Evolutionary conservation across 1,284 basidiomycete genomes (phyloP), one percentile per base, ranked within the genome.

Genomic region (Tremellales sp.): DNA sequence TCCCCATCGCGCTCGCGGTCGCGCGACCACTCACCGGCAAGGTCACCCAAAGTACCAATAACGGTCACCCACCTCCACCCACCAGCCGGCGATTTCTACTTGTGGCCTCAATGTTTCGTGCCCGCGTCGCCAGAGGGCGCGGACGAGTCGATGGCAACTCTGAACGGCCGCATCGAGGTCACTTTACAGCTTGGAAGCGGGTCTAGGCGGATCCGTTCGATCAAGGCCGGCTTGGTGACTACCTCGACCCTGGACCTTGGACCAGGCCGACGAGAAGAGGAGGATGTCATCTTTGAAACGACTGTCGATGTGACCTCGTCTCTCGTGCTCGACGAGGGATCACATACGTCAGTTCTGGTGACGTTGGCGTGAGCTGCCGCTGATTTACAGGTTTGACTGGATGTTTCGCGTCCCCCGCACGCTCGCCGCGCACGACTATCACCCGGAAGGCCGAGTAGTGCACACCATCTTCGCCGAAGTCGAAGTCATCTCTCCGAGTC

Each of bases 231-330:
- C 2, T 43, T 68, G 2, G 43, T 54, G 24, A 57, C 55, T 12
- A 44, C 53, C 17, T 48, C 46, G 10, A 48, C 48, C 4, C 49
- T 67, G 13, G 48, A 61, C 44, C 63, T 67, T 56, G 61, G 61
- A 2, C 35, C 35, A 4, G 49, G 49, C 17, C 42, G 58, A 25
- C 53, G 54, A 13, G 51, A 52, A 48, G 64, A 67, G 40, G 55
- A 61, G 45, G 62, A 65, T 52, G 46, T 51, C 12, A 41, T 67
- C 13, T 64, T 60, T 29, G 52, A 60, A 44, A 46, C 56, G 10
- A 21, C 52, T n/a, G 45, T 60, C 11, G 62, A 62, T 25, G 40
- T 61, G 33, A 50, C 48, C 2, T 60, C 56, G 0, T 53, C 49
- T 1, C 48, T 65, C 10, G 43, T 58, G 24, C 51, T 65, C 3